A percentile compares a stretch with the other conserved stretches of the same genome.
These are phyloP conservation scores for Ceratocystiopsis brevicomis DNA, from an alignment of 2,329 filamentous ascomycete genomes.

Conservation along the genomic window DNA sequence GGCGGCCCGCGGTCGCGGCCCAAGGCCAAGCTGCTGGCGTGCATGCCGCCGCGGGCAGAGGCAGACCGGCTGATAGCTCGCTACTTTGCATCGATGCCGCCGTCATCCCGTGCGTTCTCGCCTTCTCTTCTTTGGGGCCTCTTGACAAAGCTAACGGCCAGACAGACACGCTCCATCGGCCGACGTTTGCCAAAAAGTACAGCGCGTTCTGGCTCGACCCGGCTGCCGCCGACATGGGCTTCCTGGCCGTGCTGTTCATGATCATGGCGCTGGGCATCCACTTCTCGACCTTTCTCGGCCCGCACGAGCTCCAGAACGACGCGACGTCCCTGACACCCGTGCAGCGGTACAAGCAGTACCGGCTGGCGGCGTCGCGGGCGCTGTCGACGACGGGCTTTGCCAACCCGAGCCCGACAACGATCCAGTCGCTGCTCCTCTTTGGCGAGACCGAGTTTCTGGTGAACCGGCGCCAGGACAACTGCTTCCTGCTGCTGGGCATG, in stretches of 20 bases:
- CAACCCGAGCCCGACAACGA: slow-evolving; percentile 26
- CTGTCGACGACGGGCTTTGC: slow-evolving; percentile 31
- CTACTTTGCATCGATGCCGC: slow-evolving; percentile 34
- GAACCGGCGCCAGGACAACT: slow-evolving; percentile 32
- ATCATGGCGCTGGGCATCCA: slow-evolving; percentile 17
- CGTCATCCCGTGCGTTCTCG: slow-evolving; percentile 26
- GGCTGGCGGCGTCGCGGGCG: slow-evolving; percentile 30
- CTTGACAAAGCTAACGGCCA: slow-evolving; percentile 15
- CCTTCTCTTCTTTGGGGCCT: background rate
- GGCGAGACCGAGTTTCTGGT: slow-evolving; percentile 34
- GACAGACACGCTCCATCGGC: slow-evolving; percentile 36
- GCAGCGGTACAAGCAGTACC: slow-evolving; percentile 28
- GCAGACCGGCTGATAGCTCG: slow-evolving; percentile 31
- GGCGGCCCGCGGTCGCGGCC: slow-evolving; percentile 19
- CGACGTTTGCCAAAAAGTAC: slow-evolving; percentile 15
- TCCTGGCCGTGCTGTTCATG: slow-evolving; percentile 16
- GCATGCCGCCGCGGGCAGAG: slow-evolving; percentile 26
- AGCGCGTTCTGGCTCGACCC: slow-evolving; percentile 14
- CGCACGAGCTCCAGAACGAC: slow-evolving; percentile 24
- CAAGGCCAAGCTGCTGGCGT: slow-evolving; percentile 26
- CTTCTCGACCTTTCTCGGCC: slow-evolving; percentile 25
- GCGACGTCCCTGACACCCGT: slow-evolving; percentile 22
- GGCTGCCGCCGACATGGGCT: slow-evolving; percentile 8
- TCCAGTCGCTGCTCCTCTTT: slow-evolving; percentile 33
- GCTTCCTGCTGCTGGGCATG: slow-evolving; percentile 32